Conservation (phyloP, 139 green algal genomes). For the Diplosphaera chodatii region DNA sequence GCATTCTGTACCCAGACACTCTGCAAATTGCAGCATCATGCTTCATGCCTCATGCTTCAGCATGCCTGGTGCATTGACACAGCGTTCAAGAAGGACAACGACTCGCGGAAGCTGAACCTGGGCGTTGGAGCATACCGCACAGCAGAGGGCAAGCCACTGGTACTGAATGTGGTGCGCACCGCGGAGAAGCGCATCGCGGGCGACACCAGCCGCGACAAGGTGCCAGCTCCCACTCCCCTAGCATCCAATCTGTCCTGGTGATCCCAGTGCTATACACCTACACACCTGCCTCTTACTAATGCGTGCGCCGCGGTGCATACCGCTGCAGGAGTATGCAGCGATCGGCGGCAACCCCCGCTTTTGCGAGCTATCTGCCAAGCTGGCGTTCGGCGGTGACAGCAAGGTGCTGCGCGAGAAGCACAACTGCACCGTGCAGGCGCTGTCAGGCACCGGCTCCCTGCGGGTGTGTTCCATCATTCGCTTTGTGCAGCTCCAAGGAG, state of each 20-base stretch:
- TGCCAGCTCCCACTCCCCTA: background rate
- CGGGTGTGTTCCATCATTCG: slow-evolving; percentile 43
- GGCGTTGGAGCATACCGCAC: slow-evolving; percentile 84
- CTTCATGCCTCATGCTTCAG: too few relatives aligned
- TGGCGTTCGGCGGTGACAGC: slow-evolving; percentile 63
- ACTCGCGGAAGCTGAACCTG: slow-evolving; percentile 78
- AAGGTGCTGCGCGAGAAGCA: slow-evolving; percentile 27
- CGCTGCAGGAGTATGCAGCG: slow-evolving; percentile 70
- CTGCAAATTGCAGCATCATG: too few relatives aligned
- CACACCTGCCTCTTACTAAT: too few relatives aligned
- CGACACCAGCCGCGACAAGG: slow-evolving; percentile 26
- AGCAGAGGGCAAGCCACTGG: slow-evolving; percentile 46
- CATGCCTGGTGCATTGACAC: too few relatives aligned
- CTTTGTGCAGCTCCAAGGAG: too few relatives aligned
- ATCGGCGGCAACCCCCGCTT: slow-evolving; percentile 76
- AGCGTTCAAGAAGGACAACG: slow-evolving; percentile 56
- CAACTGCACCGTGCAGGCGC: slow-evolving; percentile 69
- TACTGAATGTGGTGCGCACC: slow-evolving; percentile 44
- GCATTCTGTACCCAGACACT: too few relatives aligned
- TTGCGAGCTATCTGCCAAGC: slow-evolving; percentile 43
- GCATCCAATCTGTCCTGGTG: too few relatives aligned
- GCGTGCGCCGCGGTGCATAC: background rate
- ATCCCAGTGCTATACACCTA: too few relatives aligned
- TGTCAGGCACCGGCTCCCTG: slow-evolving; percentile 93
- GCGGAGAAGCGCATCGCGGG: slow-evolving; percentile 16